A percentile compares a stretch with the other conserved stretches of the same genome.
Evolutionary conservation across 352 stramenopile species (phyloP).

Genomic region (Phytopythium ostracodes): DNA sequence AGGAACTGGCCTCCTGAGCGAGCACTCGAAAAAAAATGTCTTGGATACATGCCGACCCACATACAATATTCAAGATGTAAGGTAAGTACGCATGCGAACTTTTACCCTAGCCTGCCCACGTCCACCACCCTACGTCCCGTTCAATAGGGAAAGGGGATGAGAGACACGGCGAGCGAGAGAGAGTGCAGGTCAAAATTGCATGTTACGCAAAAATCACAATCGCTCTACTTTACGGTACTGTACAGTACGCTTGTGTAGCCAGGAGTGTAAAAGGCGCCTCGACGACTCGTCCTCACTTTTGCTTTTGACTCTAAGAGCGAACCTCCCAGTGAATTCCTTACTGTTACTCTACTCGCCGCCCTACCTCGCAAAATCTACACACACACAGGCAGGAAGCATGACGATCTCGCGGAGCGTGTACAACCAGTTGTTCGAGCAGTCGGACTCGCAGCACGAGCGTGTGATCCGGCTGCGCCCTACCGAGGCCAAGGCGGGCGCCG

Average conservation of each 20-base stretch:
- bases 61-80: background rate
- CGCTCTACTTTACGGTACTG: background rate
- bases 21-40: background rate
- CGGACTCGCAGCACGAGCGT: constrained; percentile 41
- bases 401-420: constrained; percentile 82
- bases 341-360: too few species aligned
- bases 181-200: background rate
- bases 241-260: background rate
- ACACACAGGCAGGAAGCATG: too few species aligned
- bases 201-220: background rate
- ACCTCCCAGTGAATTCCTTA: too few species aligned
- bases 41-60: background rate
- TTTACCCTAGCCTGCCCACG: background rate
- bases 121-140: background rate
- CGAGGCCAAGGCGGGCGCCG: constrained; percentile 71
- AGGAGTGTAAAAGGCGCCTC: background rate
- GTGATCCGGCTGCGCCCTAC: constrained; percentile 76
- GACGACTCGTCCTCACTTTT: background rate
- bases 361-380: too few species aligned
- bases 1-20: background rate
- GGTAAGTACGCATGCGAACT: background rate
- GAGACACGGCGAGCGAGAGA: background rate
- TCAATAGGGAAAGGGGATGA: background rate
- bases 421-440: constrained; percentile 80
- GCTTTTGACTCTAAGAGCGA: background rate